phyloP scores from a whole-genome alignment of 768 basidiomycete genomes.

The Boletus edulis region DNA sequence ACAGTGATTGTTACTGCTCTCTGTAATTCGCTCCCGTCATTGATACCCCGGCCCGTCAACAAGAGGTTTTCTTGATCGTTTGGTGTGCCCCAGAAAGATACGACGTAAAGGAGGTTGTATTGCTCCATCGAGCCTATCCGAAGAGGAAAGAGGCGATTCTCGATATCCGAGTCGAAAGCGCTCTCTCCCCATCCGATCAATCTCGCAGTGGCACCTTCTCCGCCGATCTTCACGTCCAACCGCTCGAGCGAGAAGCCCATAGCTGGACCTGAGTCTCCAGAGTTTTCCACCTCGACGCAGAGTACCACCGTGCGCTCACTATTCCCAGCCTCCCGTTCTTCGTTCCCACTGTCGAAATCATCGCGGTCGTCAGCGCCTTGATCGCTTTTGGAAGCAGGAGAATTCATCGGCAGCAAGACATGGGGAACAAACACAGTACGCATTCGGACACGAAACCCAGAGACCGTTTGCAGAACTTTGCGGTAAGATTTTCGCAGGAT shows the following conservation, averaged over 20 bases:
- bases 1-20: conserved; percentile 80
- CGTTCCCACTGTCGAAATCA: conserved; percentile 46
- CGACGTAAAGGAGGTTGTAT: conserved; percentile 85
- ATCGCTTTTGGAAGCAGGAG: conserved; percentile 16
- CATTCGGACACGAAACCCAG: conserved; percentile 90
- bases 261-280: conserved; percentile 56
- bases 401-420: conserved; percentile 57
- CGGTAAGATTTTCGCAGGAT: conserved; percentile 86
- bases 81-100: conserved; percentile 72
- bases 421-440: conserved; percentile 91
- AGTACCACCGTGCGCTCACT: conserved; percentile 85
- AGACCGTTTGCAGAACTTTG: conserved; percentile 71
- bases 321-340: conserved; percentile 59
- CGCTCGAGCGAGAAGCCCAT: conserved; percentile 75
- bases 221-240: conserved; percentile 74
- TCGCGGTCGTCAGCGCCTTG: conserved; percentile 32
- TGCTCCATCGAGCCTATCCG: conserved; percentile 72
- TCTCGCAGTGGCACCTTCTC: conserved; percentile 52
- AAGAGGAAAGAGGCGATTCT: conserved; percentile 64
- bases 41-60: conserved; percentile 31
- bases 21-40: conserved; percentile 49
- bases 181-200: conserved; percentile 50
- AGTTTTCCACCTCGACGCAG: conserved; percentile 89
- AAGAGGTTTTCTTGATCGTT: conserved; percentile 47
- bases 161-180: conserved; percentile 31